Evolutionary conservation across 179 eudicot genomes (phyloP).

Genomic region (Gypsophila paniculata): DNA sequence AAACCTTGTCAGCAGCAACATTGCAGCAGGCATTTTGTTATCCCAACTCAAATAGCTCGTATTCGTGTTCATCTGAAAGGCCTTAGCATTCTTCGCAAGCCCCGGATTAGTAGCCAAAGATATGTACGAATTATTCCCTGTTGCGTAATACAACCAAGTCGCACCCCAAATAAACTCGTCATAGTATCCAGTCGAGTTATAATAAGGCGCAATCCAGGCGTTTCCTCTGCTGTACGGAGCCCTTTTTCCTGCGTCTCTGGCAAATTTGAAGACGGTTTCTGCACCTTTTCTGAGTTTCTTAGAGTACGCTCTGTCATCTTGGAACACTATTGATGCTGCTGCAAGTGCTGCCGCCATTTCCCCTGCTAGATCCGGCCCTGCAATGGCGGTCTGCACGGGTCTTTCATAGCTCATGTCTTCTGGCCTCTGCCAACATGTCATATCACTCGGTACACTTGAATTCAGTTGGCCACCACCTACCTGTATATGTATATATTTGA

Average conservation of each 20-base stretch:
- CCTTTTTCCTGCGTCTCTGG: slow-evolving; percentile 38
- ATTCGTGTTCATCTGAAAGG: slow-evolving; percentile 36
- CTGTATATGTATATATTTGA: slow-evolving; percentile 17
- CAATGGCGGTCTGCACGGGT: slow-evolving; percentile 31
- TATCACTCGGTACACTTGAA: slow-evolving; percentile 53
- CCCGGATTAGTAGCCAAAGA: slow-evolving; percentile 54
- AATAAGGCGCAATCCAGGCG: slow-evolving; percentile 36
- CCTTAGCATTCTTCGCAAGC: slow-evolving; percentile 41
- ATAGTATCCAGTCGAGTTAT: slow-evolving; percentile 64
- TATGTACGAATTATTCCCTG: slow-evolving; percentile 52
- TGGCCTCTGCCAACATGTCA: slow-evolving; percentile 75
- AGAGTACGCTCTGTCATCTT: slow-evolving; percentile 43
- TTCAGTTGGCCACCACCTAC: slow-evolving; percentile 59
- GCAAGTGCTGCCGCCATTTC: slow-evolving; percentile 89
- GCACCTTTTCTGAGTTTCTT: slow-evolving; percentile 53
- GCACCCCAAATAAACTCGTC: slow-evolving; percentile 84
- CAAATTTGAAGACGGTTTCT: slow-evolving; percentile 44
- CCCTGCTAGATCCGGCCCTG: slow-evolving; percentile 58
- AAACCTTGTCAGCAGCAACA: slow-evolving; percentile 62
- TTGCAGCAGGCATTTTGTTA: slow-evolving; percentile 71
- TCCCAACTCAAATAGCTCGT: slow-evolving; percentile 74
- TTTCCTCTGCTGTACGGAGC: slow-evolving; percentile 36
- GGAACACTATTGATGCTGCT: slow-evolving; percentile 74
- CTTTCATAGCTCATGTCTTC: slow-evolving; percentile 77
- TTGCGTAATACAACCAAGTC: slow-evolving; percentile 74